These are phyloP conservation scores for Symmetrospora coprosmae DNA, from an alignment of 768 basidiomycete genomes.

Conservation along the genomic window DNA sequence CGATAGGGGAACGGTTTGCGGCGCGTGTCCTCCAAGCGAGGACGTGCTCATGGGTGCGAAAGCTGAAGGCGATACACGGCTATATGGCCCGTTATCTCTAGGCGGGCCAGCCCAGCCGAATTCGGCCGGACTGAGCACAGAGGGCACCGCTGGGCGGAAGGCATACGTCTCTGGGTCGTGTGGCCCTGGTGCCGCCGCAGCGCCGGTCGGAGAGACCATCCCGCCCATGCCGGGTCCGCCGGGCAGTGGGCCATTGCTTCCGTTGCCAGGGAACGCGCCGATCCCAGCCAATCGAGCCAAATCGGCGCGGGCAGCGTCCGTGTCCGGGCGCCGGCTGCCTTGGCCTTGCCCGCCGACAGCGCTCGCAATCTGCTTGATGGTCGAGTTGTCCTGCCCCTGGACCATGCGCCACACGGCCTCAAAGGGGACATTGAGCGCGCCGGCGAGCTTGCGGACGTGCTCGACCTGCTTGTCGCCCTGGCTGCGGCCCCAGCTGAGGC, in stretches of 20 bases:
- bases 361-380: conserved; percentile 32
- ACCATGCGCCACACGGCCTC: conserved; percentile 33
- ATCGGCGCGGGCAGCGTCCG: conserved; percentile 2
- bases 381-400: conserved; percentile 32
- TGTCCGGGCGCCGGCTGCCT: not conserved
- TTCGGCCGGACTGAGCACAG: not conserved
- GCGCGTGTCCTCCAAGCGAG: conserved; percentile 4
- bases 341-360: conserved; percentile 24
- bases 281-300: not conserved
- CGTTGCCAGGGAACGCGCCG: too few species aligned
- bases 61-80: conserved; percentile 9
- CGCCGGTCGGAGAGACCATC: not conserved
- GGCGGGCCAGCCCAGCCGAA: conserved; percentile 18
- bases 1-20: conserved; percentile 1
- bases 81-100: conserved; percentile 11
- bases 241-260: not conserved
- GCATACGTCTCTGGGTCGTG: conserved; percentile 17
- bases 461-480: conserved; percentile 42
- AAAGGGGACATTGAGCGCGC: conserved; percentile 31
- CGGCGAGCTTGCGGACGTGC: conserved; percentile 31
- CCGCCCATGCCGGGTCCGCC: not conserved
- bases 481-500: conserved; percentile 83
- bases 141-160: conserved; percentile 9
- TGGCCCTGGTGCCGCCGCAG: not conserved
- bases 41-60: conserved; percentile 17